Conservation (phyloP, 352 stramenopile genomes). For the Hyphochytrium catenoides region DNA sequence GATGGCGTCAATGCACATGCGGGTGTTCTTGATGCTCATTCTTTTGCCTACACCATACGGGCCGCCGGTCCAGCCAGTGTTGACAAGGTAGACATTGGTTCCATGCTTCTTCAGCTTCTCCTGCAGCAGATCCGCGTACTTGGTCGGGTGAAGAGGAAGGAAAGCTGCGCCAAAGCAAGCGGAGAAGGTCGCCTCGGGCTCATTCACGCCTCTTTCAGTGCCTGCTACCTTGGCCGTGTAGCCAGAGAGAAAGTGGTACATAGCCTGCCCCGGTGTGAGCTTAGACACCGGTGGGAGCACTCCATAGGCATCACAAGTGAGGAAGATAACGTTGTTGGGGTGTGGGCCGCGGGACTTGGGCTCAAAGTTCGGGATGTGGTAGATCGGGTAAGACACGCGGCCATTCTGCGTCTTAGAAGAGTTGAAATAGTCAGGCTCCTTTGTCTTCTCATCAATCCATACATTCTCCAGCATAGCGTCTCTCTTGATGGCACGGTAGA, state of each 20-base stretch:
- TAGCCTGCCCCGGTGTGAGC: conserved; percentile 75
- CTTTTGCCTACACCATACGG: conserved; percentile 84
- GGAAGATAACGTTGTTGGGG: conserved; percentile 90
- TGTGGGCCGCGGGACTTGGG: conserved; percentile 63
- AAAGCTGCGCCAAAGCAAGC: conserved; percentile 94
- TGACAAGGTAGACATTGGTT: conserved; percentile 83
- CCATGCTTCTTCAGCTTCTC: conserved; percentile 86
- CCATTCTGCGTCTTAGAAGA: conserved; percentile 91
- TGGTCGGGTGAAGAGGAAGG: conserved; percentile 84
- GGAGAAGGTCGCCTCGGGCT: conserved; percentile 85
- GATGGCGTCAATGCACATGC: conserved; percentile 85
- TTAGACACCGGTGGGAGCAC: conserved; percentile 89
- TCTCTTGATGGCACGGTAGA: conserved; percentile 87
- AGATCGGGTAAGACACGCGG: conserved; percentile 96
- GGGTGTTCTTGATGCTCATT: conserved; percentile 93
- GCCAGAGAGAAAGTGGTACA: conserved; percentile 95
- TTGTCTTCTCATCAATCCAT: conserved; percentile 36
- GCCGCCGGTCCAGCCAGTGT: conserved; percentile 91
- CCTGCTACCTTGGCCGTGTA: conserved; percentile 97
- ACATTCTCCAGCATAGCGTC: conserved; percentile 95
- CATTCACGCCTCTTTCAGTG: conserved; percentile 87
- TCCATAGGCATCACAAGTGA: conserved; percentile 93
- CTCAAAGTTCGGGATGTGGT: conserved; percentile 90
- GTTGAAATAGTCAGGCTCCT: conserved; percentile 83
- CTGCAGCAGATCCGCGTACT: conserved; percentile 88